Evolutionary conservation across 352 stramenopile genomes (phyloP), one percentile per base, ranked within the genome.

Genomic region (Globisporangium nunn): DNA sequence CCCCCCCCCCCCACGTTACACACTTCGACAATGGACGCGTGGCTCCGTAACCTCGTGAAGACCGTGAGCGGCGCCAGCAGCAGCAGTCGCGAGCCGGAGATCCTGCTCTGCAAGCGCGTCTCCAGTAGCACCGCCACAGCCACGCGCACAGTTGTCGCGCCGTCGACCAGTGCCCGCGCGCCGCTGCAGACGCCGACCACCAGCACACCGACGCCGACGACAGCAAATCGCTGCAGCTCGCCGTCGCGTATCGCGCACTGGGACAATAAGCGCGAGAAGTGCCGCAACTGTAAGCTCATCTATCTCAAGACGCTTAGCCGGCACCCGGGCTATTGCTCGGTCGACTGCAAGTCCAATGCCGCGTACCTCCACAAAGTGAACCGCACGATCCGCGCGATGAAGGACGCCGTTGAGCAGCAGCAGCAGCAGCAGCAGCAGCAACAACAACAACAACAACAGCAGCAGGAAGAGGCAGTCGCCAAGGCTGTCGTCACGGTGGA

Each of bases 301-400:
- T 94, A 90, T 64, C 72, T 94, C 62, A 92, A 91, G 69, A 91
- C 81, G 37, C 63, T 88, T n/a, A 93, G 80, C 51, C 69, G 72
- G 39, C 75, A 88, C 64, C 52, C 71, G 5, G 80, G 80, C 68
- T 93, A 81, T 56, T 94, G 85, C 74, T 94, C 85, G 8, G 75
- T 94, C 46, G 85, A 94, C 66, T 94, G 85, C 78, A 91, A 94
- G 72, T 91, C 82, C 40, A 94, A 94, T 70, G 85, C 83, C 50
- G 58, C 66, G 2, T 94, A 94, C 69, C 65, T 94, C 29, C 72
- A 84, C 47, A 88, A 91, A 65, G 81, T 94, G 2, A 91, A 89
- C 69, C 75, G 77, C 68, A 86, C 78, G 40, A 92, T 91, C 64
- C 74, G 75, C 56, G 81, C 79, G 17, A 81, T 94, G 72, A 87